These are phyloP conservation scores for Asterophora lycoperdoides DNA, from an alignment of 768 basidiomycete species.

Conservation along the genomic window DNA sequence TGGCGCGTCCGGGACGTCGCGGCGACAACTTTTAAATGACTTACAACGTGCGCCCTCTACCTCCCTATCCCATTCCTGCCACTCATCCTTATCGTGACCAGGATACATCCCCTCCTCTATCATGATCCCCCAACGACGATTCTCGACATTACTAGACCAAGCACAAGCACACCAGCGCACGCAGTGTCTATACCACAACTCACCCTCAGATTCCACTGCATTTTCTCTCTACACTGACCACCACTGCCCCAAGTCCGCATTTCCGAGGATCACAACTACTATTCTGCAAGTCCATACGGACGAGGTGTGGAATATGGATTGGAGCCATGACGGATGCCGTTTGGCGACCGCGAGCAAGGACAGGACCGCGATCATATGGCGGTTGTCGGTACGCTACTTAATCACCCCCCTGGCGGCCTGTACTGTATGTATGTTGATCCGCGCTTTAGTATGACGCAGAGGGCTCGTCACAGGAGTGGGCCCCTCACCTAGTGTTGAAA, in stretches of 20 bases:
- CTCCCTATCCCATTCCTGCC: not conserved
- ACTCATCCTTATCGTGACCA: conserved; percentile 27
- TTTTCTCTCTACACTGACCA: conserved; percentile 90
- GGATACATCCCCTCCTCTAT: conserved; percentile 86
- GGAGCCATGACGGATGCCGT: conserved; percentile 85
- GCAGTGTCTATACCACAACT: conserved; percentile 85
- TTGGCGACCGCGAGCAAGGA: conserved; percentile 90
- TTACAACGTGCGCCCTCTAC: conserved; percentile 65
- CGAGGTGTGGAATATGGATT: conserved; percentile 94
- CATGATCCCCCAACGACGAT: conserved; percentile 90
- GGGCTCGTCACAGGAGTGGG: conserved; percentile 52
- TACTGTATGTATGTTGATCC: conserved; percentile 5
- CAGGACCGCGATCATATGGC: conserved; percentile 86
- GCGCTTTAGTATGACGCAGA: conserved; percentile 13
- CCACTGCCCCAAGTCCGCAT: conserved; percentile 71
- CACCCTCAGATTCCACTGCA: conserved; percentile 46
- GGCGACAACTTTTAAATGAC: conserved; percentile 67
- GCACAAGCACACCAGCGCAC: conserved; percentile 76
- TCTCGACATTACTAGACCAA: conserved; percentile 81
- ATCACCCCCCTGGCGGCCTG: conserved; percentile 2
- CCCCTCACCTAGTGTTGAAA: conserved; percentile 52
- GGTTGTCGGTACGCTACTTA: conserved; percentile 58
- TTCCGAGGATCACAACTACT: conserved; percentile 83
- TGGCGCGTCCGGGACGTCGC: conserved; percentile 77
- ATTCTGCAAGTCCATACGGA: conserved; percentile 84